Percentiles rank a stretch among this genome's conserved stretches.
Evolutionary conservation across 1,139 yeast genomes (phyloP).

Genomic region (Hemisphaericaspora subhashii): DNA sequence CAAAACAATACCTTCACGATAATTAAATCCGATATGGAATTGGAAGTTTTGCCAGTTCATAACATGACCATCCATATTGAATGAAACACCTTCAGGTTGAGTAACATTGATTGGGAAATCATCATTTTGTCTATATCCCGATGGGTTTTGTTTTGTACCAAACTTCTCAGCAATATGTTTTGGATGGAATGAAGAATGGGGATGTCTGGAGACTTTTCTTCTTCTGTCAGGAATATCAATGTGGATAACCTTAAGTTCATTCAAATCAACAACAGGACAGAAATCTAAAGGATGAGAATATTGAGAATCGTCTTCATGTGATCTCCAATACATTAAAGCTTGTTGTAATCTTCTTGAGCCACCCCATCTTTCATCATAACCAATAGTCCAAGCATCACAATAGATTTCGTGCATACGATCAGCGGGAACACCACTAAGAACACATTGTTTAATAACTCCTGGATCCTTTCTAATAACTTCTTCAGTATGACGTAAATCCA

Average conservation of each 20-base stretch:
- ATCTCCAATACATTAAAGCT: conserved; percentile 76
- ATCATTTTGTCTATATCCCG: conserved; percentile 57
- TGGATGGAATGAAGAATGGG: conserved; percentile 71
- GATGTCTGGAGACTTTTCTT: conserved; percentile 66
- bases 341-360: conserved; percentile 74
- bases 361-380: conserved; percentile 84
- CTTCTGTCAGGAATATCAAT: conserved; percentile 76
- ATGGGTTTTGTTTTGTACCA: conserved; percentile 51
- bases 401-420: conserved; percentile 68
- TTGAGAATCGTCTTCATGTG: conserved; percentile 78
- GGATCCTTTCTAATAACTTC: conserved; percentile 66
- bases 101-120: conserved; percentile 61
- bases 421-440: conserved; percentile 63
- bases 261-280: conserved; percentile 80
- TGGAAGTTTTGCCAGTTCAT: conserved; percentile 77
- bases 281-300: conserved; percentile 83
- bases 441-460: conserved; percentile 70
- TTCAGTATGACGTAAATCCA: conserved; percentile 65
- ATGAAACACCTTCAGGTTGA: conserved; percentile 83
- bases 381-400: conserved; percentile 87
- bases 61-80: conserved; percentile 64
- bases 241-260: conserved; percentile 62
- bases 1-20: conserved; percentile 81
- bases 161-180: conserved; percentile 58
- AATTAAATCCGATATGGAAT: conserved; percentile 79